Evolutionary conservation across 805 yeast genomes (phyloP), one percentile per base, ranked within the genome.

Genomic region (Tanozyma kutaoensis): DNA sequence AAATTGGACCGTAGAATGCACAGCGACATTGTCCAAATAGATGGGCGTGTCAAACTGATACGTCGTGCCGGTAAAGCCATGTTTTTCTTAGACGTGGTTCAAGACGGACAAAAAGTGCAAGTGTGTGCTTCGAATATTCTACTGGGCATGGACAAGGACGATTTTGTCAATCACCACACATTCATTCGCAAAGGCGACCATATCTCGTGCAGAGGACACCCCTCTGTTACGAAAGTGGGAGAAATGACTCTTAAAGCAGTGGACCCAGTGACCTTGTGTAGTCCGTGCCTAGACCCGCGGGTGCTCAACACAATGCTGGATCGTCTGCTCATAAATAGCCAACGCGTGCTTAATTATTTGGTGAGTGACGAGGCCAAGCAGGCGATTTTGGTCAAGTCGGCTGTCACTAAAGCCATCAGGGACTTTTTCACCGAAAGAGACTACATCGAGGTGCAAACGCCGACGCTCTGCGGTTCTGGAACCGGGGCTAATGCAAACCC

Each of bases 401-500:
- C 52, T n/a, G 54, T 85, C 1, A 58, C 76, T 2, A 55, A 58
- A 8, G 45, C 62, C 2, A 56, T 88, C 4, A 54, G 95, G 14
- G 35, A 43, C 1, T 85, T 69, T 39, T 61, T 88, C 13, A 58
- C 62, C 22, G 39, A 43, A 0, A 51, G 55, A 14, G 71, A 58
- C 1, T 91, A 85, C 37, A 34, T 80, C 3, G 95, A 85, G 46
- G 93, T 91, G 0, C 79, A 76, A 27, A 91, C 99, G 0, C 99
- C 99, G 0, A 68, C 85, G 1, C 50, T 91, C 9, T 69, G 84
- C 0, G 72, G 75, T 2, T 55, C 59, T 19, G 70, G 85, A 0
- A 80, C 84, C 12, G 98, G 98, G 2, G 98, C 99, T 4, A 73
- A 75, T 40, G 97, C 98, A 0, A 66, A 67, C n/a, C 95, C 97